Conservation (phyloP, 306 rosid species). For the Pterocarpus santalinus region DNA sequence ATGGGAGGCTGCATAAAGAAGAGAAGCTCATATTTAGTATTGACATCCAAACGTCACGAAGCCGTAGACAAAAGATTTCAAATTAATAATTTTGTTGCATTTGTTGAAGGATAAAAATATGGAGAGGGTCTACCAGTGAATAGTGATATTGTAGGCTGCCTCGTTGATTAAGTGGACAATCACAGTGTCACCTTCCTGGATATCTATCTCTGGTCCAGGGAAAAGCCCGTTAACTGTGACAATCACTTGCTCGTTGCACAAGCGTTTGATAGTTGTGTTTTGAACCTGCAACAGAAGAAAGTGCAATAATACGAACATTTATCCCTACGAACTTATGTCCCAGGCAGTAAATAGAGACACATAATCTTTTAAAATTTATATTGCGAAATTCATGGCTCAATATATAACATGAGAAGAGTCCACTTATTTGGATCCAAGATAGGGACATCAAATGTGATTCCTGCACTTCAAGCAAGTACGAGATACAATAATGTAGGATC, state of each 20-base stretch:
- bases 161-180: slow-evolving; percentile 62
- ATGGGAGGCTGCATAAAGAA: too few species aligned
- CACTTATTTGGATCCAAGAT: too few species aligned
- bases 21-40: too few species aligned
- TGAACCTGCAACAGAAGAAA: slow-evolving; percentile 47
- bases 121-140: slow-evolving; percentile 63
- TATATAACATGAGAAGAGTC: too few species aligned
- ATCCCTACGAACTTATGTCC: neutral
- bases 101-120: too few species aligned
- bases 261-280: slow-evolving; percentile 47
- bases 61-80: neutral
- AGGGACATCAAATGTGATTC: too few species aligned
- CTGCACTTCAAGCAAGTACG: too few species aligned
- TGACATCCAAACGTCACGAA: too few species aligned
- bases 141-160: slow-evolving; percentile 60
- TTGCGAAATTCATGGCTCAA: too few species aligned
- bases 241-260: slow-evolving; percentile 57
- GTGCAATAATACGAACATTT: neutral
- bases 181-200: slow-evolving; percentile 59
- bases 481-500: too few species aligned
- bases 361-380: too few species aligned
- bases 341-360: neutral
- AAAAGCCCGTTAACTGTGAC: slow-evolving; percentile 59
- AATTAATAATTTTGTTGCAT: too few species aligned
- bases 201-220: slow-evolving; percentile 65